Evolutionary conservation across 1,139 yeast genomes (phyloP).

Genomic region (Lodderomyces jiufengensis): DNA sequence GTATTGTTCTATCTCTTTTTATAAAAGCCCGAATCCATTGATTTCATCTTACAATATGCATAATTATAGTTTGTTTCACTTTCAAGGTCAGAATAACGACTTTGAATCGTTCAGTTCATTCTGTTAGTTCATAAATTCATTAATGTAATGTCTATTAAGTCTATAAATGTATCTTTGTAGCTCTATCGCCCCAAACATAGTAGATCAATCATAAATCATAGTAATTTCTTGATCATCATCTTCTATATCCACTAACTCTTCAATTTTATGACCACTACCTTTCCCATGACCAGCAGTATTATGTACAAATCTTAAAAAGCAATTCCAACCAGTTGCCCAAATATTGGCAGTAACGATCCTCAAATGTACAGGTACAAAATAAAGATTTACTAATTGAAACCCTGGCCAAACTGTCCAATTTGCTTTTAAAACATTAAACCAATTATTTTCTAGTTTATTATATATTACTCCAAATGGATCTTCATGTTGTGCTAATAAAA

Average conservation of each 20-base stretch:
- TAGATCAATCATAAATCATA: slow-evolving; percentile 26
- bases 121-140: too few relatives aligned
- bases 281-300: slow-evolving; percentile 46
- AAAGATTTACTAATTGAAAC: slow-evolving; percentile 38
- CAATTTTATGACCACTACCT: slow-evolving; percentile 34
- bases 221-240: slow-evolving; percentile 27
- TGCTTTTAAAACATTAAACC: slow-evolving; percentile 43
- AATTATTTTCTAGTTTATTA: slow-evolving; percentile 35
- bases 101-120: too few relatives aligned
- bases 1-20: too few relatives aligned
- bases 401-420: slow-evolving; percentile 47
- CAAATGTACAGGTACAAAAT: slow-evolving; percentile 39
- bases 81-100: too few relatives aligned
- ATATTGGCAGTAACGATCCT: slow-evolving; percentile 38
- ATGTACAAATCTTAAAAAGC: slow-evolving; percentile 43
- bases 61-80: too few relatives aligned
- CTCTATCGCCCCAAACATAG: too few relatives aligned
- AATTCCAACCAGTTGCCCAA: slow-evolving; percentile 46
- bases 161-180: not conserved
- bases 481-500: slow-evolving; percentile 34
- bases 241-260: slow-evolving; percentile 41
- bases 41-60: too few relatives aligned
- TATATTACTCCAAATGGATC: slow-evolving; percentile 32
- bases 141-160: too few relatives aligned
- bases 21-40: too few relatives aligned